Conservation (phyloP, 2,329 filamentous ascomycete genomes). For the Pseudogymnoascus sp. region DNA sequence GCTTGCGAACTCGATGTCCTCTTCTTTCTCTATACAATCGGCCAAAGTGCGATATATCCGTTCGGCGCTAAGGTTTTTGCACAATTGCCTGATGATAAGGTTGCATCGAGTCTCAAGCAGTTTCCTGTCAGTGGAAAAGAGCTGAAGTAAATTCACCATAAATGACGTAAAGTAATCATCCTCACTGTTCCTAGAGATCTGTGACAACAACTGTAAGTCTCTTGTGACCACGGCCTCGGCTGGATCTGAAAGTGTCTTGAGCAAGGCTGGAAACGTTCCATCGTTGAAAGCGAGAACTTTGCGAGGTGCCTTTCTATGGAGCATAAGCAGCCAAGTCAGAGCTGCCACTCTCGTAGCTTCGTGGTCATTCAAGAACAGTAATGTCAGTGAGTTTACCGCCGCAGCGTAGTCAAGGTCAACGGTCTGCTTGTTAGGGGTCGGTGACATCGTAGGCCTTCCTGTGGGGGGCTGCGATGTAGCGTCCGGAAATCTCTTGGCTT, state of each 20-base stretch:
- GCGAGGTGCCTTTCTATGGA: conserved; percentile 86
- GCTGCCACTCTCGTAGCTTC: conserved; percentile 92
- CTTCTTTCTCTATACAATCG: conserved; percentile 94
- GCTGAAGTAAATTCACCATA: conserved; percentile 91
- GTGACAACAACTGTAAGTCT: conserved; percentile 85
- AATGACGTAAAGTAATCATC: conserved; percentile 97
- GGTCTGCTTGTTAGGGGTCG: conserved; percentile 29
- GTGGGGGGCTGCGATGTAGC: conserved; percentile 38
- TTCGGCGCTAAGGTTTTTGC: conserved; percentile 85
- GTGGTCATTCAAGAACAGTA: conserved; percentile 93
- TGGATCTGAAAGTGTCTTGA: conserved; percentile 93
- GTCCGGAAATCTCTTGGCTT: conserved; percentile 46
- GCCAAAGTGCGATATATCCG: conserved; percentile 92
- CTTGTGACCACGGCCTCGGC: conserved; percentile 93
- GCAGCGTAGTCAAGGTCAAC: conserved; percentile 90
- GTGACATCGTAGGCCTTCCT: conserved; percentile 15
- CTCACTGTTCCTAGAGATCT: conserved; percentile 93
- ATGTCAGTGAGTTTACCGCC: conserved; percentile 83
- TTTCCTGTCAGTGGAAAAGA: conserved; percentile 90
- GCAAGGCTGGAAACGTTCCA: conserved; percentile 87
- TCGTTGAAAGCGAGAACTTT: conserved; percentile 95
- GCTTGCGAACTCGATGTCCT: conserved; percentile 96
- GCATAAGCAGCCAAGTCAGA: conserved; percentile 93
- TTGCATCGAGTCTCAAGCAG: conserved; percentile 89
- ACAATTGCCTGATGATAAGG: conserved; percentile 90